A percentile compares a stretch with the other conserved stretches of the same genome.
These are phyloP conservation scores for Ganoderma boninense DNA, from an alignment of 1,284 basidiomycete genomes.

Conservation along the genomic window DNA sequence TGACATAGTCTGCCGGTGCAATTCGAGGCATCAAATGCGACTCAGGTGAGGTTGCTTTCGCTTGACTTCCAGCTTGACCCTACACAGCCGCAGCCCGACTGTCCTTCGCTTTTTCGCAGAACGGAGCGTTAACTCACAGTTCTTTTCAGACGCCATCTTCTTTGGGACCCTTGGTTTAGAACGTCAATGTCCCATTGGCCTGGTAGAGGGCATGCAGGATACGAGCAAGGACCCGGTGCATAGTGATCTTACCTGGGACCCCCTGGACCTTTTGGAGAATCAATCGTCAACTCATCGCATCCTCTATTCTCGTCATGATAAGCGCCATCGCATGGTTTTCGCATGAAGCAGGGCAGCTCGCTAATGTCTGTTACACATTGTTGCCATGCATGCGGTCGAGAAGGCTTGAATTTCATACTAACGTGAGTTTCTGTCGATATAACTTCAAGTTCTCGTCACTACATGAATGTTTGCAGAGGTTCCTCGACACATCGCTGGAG, in stretches of 20 bases:
- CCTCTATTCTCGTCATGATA: not conserved
- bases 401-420: not conserved
- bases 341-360: not conserved
- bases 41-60: not conserved
- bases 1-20: not conserved
- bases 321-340: not conserved
- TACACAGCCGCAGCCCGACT: not conserved
- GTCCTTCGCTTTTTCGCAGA: not conserved
- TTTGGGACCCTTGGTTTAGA: not conserved
- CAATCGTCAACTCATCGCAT: not conserved
- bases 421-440: not conserved
- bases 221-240: not conserved
- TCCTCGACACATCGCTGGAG: not conserved
- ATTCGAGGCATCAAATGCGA: not conserved
- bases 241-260: not conserved
- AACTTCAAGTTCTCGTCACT: not conserved
- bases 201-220: not conserved
- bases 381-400: not conserved
- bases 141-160: not conserved
- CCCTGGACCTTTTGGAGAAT: not conserved
- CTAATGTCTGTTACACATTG: not conserved
- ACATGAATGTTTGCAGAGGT: not conserved
- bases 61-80: not conserved
- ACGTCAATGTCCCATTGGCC: not conserved
- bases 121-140: not conserved